Base-by-base conservation (phyloP, 192 early-diverging fungal genomes). In the Gigaspora rosea region DNA sequence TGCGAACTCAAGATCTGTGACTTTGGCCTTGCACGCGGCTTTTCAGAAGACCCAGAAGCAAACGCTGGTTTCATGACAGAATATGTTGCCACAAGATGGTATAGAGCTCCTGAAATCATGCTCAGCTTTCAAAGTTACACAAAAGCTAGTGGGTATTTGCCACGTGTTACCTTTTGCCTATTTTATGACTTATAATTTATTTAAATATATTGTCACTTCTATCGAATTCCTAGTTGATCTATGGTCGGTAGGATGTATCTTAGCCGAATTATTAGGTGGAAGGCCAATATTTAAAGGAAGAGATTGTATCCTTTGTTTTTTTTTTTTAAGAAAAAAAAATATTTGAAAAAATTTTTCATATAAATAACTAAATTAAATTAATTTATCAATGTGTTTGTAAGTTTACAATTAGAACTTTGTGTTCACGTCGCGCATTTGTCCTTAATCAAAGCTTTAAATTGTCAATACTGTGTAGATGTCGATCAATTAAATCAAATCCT, bases 81-180 rank as follows among this genome's bases (percentile, higher is more conserved):
- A 81, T 97, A 97, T 78, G 96, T 97, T 33, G 95, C 95, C 13
- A 97, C 96, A 46, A 83, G 96, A 77, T 97, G 95, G 94, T 97
- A 96, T 85, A 89, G 96, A 20, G 94, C 96, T 1, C 96, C 96
- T 18, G 96, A 97, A 80, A 93, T 97, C 71, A 94, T 97, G 91
- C 83, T 98, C 32, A 94, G 92, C 61, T 93, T 92, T 79, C 87
- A 91, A 68, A 90, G 85, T 69, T 98, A 98, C 81, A 95, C 93
- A 73, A 97, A 98, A 89, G 94, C 96, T 27, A 97, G 85, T 82
- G 78, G 71, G 82, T 65, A n/a, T 49, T 22, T 51, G 33, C 13
- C 9, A 41, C 2, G 16, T 78, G 18, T 78, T 15, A 11, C 71
- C 16, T 12, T 36, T 13, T 20, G 41, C 2, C 9, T 47, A 13